Evolutionary conservation across 225 moss, liverwort and hornwort genomes (phyloP).

Genomic region (Pseudoscleropodium purum): DNA sequence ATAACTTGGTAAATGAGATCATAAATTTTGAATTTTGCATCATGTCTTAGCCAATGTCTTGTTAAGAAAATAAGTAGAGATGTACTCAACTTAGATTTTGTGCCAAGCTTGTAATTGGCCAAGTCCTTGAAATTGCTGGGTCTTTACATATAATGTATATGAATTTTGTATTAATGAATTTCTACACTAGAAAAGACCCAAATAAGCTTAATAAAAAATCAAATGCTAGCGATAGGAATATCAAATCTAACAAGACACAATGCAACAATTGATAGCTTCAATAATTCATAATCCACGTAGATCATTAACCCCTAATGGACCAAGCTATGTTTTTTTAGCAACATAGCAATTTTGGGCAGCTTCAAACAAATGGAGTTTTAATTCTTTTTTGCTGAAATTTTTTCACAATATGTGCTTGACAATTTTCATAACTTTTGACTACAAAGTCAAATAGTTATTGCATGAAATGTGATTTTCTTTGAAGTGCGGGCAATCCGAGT

Average conservation of each 20-base stretch:
- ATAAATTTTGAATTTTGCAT: not conserved
- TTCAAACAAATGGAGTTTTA: no score
- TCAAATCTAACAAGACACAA: not conserved
- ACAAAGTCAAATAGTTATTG: no score
- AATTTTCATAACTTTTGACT: no score
- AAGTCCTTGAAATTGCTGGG: not conserved
- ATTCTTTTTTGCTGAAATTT: no score
- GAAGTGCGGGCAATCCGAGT: no score
- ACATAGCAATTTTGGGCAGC: no score
- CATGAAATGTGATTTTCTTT: no score
- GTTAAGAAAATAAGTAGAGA: not conserved
- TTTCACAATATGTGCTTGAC: no score
- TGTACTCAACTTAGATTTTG: not conserved
- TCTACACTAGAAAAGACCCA: accelerated
- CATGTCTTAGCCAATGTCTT: not conserved
- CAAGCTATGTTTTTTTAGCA: no score
- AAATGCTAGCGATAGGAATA: not conserved
- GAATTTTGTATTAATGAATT: not conserved
- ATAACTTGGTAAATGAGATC: no score
- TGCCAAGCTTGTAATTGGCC: not conserved
- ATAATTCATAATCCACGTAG: not conserved
- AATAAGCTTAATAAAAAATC: not conserved
- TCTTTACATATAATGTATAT: not conserved
- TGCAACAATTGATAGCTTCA: not conserved
- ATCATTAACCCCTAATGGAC: no score